Conservation (phyloP, 495 filamentous ascomycete genomes). For the Neurospora tetrasperma region DNA sequence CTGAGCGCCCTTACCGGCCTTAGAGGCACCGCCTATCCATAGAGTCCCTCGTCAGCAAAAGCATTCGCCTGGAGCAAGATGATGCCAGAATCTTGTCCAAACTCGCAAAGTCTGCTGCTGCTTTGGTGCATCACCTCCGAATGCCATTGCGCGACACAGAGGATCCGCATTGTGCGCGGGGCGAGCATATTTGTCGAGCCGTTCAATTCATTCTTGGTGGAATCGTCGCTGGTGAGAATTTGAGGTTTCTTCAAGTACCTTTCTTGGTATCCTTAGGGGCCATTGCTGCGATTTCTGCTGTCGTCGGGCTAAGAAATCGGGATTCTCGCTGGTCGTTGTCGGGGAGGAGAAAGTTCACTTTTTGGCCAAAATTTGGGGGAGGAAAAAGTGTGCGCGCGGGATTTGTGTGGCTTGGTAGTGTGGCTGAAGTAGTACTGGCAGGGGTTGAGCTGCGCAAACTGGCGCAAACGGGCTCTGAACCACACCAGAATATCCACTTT, state of each 20-base stretch:
- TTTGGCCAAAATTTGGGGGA: conserved; percentile 8
- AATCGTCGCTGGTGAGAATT: background rate
- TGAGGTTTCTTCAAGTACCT: conserved; percentile 41
- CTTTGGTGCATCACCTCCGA: conserved; percentile 35
- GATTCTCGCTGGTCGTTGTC: conserved; percentile 17
- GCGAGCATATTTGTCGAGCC: conserved; percentile 18
- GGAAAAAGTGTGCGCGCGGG: conserved; percentile 17
- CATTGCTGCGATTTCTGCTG: conserved; percentile 53
- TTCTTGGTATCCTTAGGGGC: conserved; percentile 62
- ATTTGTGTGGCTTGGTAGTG: conserved; percentile 4
- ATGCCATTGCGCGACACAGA: conserved; percentile 12
- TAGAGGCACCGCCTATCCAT: conserved; percentile 42
- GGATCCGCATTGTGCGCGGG: conserved; percentile 26
- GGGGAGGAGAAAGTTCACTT: conserved; percentile 6
- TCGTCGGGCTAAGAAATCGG: conserved; percentile 22
- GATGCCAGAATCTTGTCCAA: conserved; percentile 26
- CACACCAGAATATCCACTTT: background rate
- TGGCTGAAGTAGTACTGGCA: background rate
- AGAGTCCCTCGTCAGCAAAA: conserved; percentile 23
- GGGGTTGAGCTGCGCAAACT: conserved; percentile 1
- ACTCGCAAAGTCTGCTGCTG: conserved; percentile 55
- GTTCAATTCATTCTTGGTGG: conserved; percentile 10
- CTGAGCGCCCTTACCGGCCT: conserved; percentile 58
- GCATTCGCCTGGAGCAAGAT: conserved; percentile 29
- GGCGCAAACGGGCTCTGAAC: background rate